A percentile compares a stretch with the other conserved stretches of the same genome.
phyloP scores from a whole-genome alignment of 2,329 filamentous ascomycete genomes.

The Alternaria conjuncta region DNA sequence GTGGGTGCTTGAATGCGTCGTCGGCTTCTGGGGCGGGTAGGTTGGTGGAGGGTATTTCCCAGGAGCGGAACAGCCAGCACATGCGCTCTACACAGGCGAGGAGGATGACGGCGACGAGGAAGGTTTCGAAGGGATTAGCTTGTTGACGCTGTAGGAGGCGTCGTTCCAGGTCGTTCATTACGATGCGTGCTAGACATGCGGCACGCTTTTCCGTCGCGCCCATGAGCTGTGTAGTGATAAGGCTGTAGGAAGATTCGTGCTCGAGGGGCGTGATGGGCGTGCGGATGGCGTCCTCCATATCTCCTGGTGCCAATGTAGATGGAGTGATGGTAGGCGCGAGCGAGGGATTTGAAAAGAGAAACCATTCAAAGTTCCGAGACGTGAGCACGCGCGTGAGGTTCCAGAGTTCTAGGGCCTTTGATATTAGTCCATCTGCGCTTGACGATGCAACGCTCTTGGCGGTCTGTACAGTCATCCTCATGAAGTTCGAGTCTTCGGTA shows the following conservation, averaged over 20 bases:
- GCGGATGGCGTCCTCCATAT: conserved; percentile 38
- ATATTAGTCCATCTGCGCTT: conserved; percentile 54
- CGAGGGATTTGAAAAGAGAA: conserved; percentile 56
- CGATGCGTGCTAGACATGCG: conserved; percentile 57
- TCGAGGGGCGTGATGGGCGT: conserved; percentile 35
- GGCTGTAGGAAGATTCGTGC: conserved; percentile 54
- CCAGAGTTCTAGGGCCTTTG: conserved; percentile 63
- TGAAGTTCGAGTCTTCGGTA: conserved; percentile 58
- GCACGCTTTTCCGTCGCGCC: conserved; percentile 63
- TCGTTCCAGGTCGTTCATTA: conserved; percentile 67
- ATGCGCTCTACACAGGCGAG: conserved; percentile 66
- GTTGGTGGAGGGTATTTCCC: conserved; percentile 46
- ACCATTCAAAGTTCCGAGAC: conserved; percentile 56
- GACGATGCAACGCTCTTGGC: conserved; percentile 41
- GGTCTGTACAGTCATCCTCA: conserved; percentile 56
- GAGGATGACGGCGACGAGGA: conserved; percentile 64
- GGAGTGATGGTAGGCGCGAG: conserved; percentile 42
- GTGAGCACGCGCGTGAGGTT: conserved; percentile 62
- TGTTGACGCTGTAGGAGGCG: conserved; percentile 65
- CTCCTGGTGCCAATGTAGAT: conserved; percentile 37
- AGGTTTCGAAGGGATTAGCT: conserved; percentile 64
- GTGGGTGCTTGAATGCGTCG: conserved; percentile 5
- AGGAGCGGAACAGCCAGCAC: conserved; percentile 63
- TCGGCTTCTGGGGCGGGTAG: not conserved
- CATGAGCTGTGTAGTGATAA: conserved; percentile 62